Evolutionary conservation across 192 early-diverging fungal genomes (phyloP), one percentile per base, ranked within the genome.

Genomic region (Helicostylum pulchrum): DNA sequence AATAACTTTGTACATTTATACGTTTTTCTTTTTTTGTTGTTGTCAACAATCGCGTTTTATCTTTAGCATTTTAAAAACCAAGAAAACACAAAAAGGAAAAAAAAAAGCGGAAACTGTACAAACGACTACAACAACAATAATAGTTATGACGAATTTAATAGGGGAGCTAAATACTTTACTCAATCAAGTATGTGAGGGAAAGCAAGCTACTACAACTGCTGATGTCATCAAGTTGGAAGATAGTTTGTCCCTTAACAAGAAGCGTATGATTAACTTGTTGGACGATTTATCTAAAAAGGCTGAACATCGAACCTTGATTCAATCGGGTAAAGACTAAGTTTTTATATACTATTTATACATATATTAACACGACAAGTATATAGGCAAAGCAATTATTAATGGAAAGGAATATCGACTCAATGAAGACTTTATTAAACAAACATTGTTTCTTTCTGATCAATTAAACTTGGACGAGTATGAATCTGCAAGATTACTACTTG

Each of bases 401-500:
- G 80, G 85, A 34, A 80, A 76, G 39, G 61, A 75, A 31, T 77
- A 78, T 66, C 77, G 85, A 60, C 81, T 89, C 65, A 92, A 87
- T 70, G 77, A 78, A 8, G 83, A 88, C 5, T 94, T 93, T 67
- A 80, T 80, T 58, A 64, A 76, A 20, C 75, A 83, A 43, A 83
- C 85, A 3, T 73, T 88, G 47, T 73, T 83, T 65, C 68, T 97
- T 32, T 90, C 91, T 3, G 91, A 94, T 71, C 80, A 92, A 65
- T 75, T 97, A 23, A 80, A 88, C 26, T 79, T 95, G 45, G 85
- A 90, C 75, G 94, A 95, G 69, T 81, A 85, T 62, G 66, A 82
- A 8, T 94, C 93, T 2, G 77, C 90, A 9, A 72, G 83, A 8
- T 56, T 78, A 91, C 39, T 77, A 88, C 49, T 77, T 77, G 36